Evolutionary conservation across 108 stramenopile species (phyloP).

Genomic region (Skeletonema potamos): DNA sequence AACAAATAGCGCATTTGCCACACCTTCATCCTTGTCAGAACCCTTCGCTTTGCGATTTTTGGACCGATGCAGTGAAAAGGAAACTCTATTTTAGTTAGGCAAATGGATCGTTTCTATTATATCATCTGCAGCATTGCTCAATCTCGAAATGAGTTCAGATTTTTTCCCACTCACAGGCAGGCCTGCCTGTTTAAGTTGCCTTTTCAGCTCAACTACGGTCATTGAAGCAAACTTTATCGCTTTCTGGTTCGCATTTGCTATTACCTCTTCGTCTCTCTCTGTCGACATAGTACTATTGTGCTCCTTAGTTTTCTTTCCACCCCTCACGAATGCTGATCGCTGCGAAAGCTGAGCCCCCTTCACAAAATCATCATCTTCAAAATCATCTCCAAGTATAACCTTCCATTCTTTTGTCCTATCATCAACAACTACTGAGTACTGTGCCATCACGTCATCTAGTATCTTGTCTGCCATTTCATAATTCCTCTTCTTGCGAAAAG

Average conservation of each 20-base stretch:
- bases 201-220: slow-evolving; percentile 15
- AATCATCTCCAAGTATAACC: slow-evolving; percentile 1
- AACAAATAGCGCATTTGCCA: too few relatives aligned
- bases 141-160: slow-evolving; percentile 3
- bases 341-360: not conserved
- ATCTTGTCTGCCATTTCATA: slow-evolving; percentile 24
- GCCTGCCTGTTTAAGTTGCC: not conserved
- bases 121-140: slow-evolving; percentile 1
- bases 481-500: slow-evolving; percentile 8
- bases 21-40: too few relatives aligned
- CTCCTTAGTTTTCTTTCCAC: not conserved
- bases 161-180: slow-evolving; percentile 15
- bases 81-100: too few relatives aligned
- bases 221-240: not conserved
- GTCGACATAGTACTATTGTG: not conserved
- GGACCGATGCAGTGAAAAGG: too few relatives aligned
- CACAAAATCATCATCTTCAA: not conserved
- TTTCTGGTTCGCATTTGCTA: not conserved
- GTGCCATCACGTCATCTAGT: slow-evolving; percentile 5
- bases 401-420: slow-evolving; percentile 17
- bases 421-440: slow-evolving; percentile 18
- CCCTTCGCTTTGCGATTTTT: too few relatives aligned
- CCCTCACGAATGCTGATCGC: not conserved
- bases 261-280: not conserved
- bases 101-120: too few relatives aligned